Conservation (phyloP, 2,329 filamentous ascomycete species). For the Arthrobotrys conoides region DNA sequence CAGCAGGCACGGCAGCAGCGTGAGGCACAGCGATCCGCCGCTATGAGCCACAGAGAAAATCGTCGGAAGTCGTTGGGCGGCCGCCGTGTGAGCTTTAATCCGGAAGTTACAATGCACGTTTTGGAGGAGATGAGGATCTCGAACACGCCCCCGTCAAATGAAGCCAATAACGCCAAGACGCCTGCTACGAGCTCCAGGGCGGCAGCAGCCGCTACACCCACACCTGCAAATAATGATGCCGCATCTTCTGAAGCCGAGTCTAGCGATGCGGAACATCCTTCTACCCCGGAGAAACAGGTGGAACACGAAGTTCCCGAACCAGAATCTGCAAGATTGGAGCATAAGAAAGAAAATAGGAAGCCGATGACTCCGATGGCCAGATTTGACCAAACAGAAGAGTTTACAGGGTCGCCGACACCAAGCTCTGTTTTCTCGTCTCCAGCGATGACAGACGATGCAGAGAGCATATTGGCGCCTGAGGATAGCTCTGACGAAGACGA, state of each 20-base stretch:
- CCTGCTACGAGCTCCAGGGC: conserved; percentile 65
- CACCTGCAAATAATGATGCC: conserved; percentile 59
- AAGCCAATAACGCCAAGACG: conserved; percentile 71
- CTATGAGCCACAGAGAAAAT: conserved; percentile 82
- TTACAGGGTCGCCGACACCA: conserved; percentile 55
- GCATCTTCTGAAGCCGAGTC: conserved; percentile 41
- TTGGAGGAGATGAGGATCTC: conserved; percentile 96
- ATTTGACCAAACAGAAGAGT: conserved; percentile 52
- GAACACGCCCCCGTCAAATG: conserved; percentile 76
- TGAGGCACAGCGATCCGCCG: conserved; percentile 76
- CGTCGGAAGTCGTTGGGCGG: conserved; percentile 93
- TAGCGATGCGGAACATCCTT: conserved; percentile 68
- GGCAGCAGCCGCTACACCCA: conserved; percentile 63
- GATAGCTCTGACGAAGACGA: conserved; percentile 60
- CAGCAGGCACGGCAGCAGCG: conserved; percentile 78
- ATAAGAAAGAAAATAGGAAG: conserved; percentile 72
- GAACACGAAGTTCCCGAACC: conserved; percentile 74
- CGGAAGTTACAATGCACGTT: conserved; percentile 95
- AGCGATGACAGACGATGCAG: conserved; percentile 58
- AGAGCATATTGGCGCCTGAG: conserved; percentile 51
- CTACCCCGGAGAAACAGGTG: conserved; percentile 75
- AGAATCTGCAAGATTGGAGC: conserved; percentile 77
- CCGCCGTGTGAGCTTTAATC: conserved; percentile 94
- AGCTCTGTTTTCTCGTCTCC: conserved; percentile 58
- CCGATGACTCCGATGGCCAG: conserved; percentile 52